Evolutionary conservation across 257 asterid species (phyloP).

Genomic region (Craterostigma plantagineum): DNA sequence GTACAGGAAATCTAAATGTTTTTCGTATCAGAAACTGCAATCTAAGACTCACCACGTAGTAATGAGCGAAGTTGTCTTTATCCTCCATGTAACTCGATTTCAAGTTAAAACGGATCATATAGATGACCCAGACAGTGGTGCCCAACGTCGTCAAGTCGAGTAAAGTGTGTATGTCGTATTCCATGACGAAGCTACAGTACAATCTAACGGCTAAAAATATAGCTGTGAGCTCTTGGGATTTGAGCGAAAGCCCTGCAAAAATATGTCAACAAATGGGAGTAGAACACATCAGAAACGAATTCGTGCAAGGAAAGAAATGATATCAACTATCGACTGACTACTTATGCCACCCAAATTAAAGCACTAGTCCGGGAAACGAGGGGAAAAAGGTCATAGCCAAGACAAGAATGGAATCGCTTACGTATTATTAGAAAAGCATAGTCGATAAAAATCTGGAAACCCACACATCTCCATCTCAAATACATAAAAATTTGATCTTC

Average conservation of each 20-base stretch:
- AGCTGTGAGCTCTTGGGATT: constrained; percentile 90
- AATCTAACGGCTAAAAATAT: constrained; percentile 83
- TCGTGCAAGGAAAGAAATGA: no score
- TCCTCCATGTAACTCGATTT: constrained; percentile 81
- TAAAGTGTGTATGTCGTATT: constrained; percentile 84
- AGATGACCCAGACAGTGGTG: constrained; percentile 86
- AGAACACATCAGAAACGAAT: no score
- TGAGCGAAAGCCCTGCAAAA: constrained; percentile 66
- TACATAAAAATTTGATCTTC: no score
- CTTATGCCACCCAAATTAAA: no score
- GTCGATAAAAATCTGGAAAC: no score
- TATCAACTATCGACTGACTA: no score
- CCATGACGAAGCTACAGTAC: constrained; percentile 91
- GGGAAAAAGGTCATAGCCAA: no score
- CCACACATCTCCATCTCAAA: no score
- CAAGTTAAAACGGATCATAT: constrained; percentile 60
- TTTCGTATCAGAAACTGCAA: not conserved
- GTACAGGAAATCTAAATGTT: constrained; percentile 1
- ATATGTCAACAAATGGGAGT: no score
- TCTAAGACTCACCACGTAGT: constrained; percentile 52
- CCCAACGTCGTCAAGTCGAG: constrained; percentile 86
- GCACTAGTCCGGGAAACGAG: no score
- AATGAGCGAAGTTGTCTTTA: constrained; percentile 57
- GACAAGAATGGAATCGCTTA: no score
- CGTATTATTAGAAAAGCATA: no score